These are phyloP conservation scores for Zostera marina DNA, from an alignment of 116 monocot genomes.

Conservation along the genomic window DNA sequence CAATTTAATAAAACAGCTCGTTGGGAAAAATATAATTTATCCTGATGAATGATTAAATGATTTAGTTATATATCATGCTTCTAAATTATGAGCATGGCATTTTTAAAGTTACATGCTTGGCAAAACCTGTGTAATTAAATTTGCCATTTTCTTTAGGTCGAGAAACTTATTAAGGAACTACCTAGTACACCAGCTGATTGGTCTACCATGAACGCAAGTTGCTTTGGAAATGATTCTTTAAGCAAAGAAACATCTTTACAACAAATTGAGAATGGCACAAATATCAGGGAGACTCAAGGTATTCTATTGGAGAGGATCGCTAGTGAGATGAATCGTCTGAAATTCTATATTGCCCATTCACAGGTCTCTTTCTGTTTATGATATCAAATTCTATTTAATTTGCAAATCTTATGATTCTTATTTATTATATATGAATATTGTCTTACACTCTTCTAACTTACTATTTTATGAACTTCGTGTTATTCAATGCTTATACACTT, in stretches of 20 bases:
- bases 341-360: slow-evolving; percentile 69
- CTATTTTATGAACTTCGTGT: background rate
- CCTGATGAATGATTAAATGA: too few species aligned
- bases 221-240: slow-evolving; percentile 18
- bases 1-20: too few species aligned
- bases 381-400: background rate
- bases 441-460: background rate
- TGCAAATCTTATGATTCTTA: background rate
- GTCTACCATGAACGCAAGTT: slow-evolving; percentile 11
- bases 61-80: too few species aligned
- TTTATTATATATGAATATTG: background rate
- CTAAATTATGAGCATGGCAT: too few species aligned
- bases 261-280: slow-evolving; percentile 33
- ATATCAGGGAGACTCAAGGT: slow-evolving; percentile 64
- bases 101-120: too few species aligned
- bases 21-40: too few species aligned
- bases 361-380: slow-evolving; percentile 27
- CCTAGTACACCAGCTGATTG: slow-evolving; percentile 41
- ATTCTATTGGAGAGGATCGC: slow-evolving; percentile 95
- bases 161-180: slow-evolving; percentile 83
- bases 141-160: slow-evolving; percentile 33
- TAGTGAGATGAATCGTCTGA: slow-evolving; percentile 96
- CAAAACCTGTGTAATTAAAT: too few species aligned
- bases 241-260: slow-evolving; percentile 20
- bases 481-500: too few species aligned